These are phyloP conservation scores for Venturia nashicola DNA, from an alignment of 2,329 filamentous ascomycete genomes.

Conservation along the genomic window DNA sequence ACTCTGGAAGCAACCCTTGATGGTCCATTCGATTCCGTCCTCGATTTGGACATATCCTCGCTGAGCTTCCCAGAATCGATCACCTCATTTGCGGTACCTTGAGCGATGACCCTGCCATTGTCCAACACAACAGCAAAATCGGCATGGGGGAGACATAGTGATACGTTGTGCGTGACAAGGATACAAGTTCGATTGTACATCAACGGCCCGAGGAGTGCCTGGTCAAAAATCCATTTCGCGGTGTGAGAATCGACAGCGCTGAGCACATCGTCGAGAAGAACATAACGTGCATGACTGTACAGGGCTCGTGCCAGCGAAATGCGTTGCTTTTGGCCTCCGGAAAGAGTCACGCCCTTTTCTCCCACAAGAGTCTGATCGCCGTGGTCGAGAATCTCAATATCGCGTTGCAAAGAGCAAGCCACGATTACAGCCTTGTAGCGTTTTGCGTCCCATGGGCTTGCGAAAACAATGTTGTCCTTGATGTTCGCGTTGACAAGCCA, in stretches of 20 bases:
- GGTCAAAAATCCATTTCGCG: slow-evolving; percentile 93
- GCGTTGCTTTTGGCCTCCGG: slow-evolving; percentile 92
- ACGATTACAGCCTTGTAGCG: slow-evolving; percentile 81
- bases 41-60: slow-evolving; percentile 70
- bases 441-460: slow-evolving; percentile 64
- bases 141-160: slow-evolving; percentile 71
- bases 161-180: slow-evolving; percentile 87
- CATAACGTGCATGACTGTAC: slow-evolving; percentile 87
- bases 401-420: slow-evolving; percentile 81
- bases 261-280: slow-evolving; percentile 87
- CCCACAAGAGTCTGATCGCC: slow-evolving; percentile 91
- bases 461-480: slow-evolving; percentile 90
- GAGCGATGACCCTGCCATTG: slow-evolving; percentile 66
- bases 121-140: slow-evolving; percentile 75
- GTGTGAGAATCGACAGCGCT: slow-evolving; percentile 97
- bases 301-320: slow-evolving; percentile 93
- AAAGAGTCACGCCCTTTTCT: slow-evolving; percentile 93
- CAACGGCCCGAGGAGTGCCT: slow-evolving; percentile 78
- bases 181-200: slow-evolving; percentile 88
- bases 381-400: slow-evolving; percentile 81
- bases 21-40: slow-evolving; percentile 53
- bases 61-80: slow-evolving; percentile 81
- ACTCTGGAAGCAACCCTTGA: slow-evolving; percentile 69
- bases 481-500: slow-evolving; percentile 96
- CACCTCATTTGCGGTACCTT: slow-evolving; percentile 67